These are phyloP conservation scores for Ocimum tenuiflorum DNA, from an alignment of 257 asterid species.

Conservation along the genomic window DNA sequence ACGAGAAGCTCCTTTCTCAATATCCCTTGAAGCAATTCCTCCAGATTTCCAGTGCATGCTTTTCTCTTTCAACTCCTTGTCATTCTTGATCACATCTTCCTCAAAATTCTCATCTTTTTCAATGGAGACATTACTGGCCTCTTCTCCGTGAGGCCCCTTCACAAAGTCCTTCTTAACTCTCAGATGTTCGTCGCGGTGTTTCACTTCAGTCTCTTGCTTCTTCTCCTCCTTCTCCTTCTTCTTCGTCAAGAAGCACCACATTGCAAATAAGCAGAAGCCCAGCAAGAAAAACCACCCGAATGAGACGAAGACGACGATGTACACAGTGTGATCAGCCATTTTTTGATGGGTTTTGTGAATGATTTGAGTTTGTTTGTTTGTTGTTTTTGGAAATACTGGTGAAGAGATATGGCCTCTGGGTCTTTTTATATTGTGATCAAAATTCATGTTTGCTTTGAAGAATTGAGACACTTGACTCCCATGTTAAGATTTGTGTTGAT, in stretches of 20 bases:
- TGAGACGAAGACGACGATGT: slow-evolving; percentile 26
- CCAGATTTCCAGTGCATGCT: slow-evolving; percentile 14
- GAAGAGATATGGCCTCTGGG: slow-evolving; percentile 7
- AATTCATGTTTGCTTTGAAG: slow-evolving; percentile 33
- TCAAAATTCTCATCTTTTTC: slow-evolving; percentile 40
- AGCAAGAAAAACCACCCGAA: slow-evolving; percentile 30
- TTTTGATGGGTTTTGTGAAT: neutral
- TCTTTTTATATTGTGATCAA: slow-evolving; percentile 19
- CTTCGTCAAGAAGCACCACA: slow-evolving; percentile 28
- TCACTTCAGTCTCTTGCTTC: slow-evolving; percentile 25
- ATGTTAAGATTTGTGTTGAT: slow-evolving; percentile 40
- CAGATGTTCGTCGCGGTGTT: slow-evolving; percentile 27
- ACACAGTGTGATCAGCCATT: slow-evolving; percentile 16
- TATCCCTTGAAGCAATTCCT: slow-evolving; percentile 5
- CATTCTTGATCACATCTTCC: slow-evolving; percentile 28
- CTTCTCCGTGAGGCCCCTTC: slow-evolving; percentile 31
- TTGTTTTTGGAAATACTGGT: slow-evolving; percentile 15
- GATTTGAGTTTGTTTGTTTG: neutral
- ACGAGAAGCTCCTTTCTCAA: slow-evolving; percentile 6
- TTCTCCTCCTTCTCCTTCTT: slow-evolving; percentile 25
- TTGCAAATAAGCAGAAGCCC: slow-evolving; percentile 19
- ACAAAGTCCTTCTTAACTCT: slow-evolving; percentile 37
- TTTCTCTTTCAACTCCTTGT: slow-evolving; percentile 17
- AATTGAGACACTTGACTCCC: slow-evolving; percentile 36
- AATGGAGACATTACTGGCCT: slow-evolving; percentile 27